Base-by-base conservation (phyloP, 805 yeast genomes). In the Candida yuanshanica region DNA sequence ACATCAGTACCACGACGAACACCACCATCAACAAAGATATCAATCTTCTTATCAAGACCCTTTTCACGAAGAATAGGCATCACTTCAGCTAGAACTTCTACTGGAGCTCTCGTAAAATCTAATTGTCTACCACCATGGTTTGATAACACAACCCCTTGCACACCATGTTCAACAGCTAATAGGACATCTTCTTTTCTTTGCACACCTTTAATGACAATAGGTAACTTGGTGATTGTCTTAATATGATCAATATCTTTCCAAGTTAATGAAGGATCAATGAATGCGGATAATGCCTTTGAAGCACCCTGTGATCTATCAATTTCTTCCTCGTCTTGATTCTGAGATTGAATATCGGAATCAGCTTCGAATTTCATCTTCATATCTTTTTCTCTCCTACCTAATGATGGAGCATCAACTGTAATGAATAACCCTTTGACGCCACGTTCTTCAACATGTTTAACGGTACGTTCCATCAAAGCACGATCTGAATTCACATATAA, bases 71-170 rank as follows among this genome's bases (percentile, higher is more conserved):
- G 60, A 4, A 68, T 52, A 7, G 79, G 80, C 69, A 75, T 75
- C 3, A 79, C 74, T 46, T 85, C 95, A 5, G 83, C 84, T 37
- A 88, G 64, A 5, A 84, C 76, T 58, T 81, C 85, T 26, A 88
- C 69, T 2, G 90, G 83, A 0, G 95, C 78, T n/a, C 85, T 73
- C 1, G 95, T 70, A 54, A 77, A 84, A 62, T 88, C 96, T 42
- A 88, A 66, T 62, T 87, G 95, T 46, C 96, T 70, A 33, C 96
- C 95, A 45, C 96, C 96, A 63, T 87, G 96, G 58, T 87, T 88
- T 2, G 95, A 85, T 38, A 87, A 54, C 4, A 88, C 87, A n/a
- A 87, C 81, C 33, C 90, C 95, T 33, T 79, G 75, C 22, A 75
- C 73, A 4, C 93, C 93, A 51, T 72, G 63, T 48, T 84, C 82